Percentiles rank a stretch among this genome's conserved stretches.
Conservation (phyloP, 768 basidiomycete genomes). For the Pleurotus giganteus region DNA sequence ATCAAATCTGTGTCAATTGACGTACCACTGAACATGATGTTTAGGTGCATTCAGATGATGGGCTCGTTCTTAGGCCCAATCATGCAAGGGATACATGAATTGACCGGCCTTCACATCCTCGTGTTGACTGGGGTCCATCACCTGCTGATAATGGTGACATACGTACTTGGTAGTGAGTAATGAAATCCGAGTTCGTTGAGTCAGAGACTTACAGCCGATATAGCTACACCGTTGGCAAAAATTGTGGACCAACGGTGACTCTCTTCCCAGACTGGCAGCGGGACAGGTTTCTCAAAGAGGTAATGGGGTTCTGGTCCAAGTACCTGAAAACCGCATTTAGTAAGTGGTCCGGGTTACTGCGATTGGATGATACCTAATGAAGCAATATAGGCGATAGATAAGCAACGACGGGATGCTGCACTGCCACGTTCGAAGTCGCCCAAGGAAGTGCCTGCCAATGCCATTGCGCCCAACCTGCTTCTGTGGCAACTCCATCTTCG, state of each 20-base stretch:
- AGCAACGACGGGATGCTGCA: neutral
- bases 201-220: neutral
- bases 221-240: neutral
- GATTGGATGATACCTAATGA: neutral
- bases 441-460: too few relatives aligned
- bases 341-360: neutral
- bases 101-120: neutral
- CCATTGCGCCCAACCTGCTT: too few relatives aligned
- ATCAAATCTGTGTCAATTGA: too few relatives aligned
- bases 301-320: neutral
- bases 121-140: neutral
- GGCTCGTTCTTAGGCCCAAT: neutral
- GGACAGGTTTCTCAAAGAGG: neutral
- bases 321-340: neutral
- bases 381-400: neutral
- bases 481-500: too few relatives aligned
- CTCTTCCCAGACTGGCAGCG: neutral
- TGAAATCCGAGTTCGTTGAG: neutral
- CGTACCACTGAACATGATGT: too few relatives aligned
- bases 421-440: neutral
- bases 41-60: neutral
- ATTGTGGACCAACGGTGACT: neutral
- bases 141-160: neutral
- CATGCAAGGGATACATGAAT: neutral
- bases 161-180: neutral